These are phyloP conservation scores for Fonsecaea nubica DNA, from an alignment of 2,329 filamentous ascomycete species.

Conservation along the genomic window DNA sequence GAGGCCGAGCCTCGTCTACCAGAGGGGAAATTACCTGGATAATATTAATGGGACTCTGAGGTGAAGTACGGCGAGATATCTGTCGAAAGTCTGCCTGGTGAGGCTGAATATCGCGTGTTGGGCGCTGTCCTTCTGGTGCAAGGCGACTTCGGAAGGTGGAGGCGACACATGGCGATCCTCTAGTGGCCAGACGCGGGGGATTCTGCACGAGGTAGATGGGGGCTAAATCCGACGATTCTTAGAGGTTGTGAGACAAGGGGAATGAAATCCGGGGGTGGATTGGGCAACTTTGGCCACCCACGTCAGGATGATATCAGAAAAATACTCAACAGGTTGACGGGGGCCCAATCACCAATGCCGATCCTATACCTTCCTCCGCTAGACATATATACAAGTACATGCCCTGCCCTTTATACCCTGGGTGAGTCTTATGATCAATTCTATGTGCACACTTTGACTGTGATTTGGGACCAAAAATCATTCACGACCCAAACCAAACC, in stretches of 20 bases:
- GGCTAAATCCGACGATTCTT: neutral
- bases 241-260: neutral
- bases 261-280: neutral
- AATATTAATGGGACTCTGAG: neutral
- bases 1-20: neutral
- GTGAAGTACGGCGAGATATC: neutral
- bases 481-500: no score
- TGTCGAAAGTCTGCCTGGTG: neutral
- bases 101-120: neutral
- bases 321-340: neutral
- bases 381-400: neutral
- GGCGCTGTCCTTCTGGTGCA: neutral
- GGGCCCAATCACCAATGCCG: neutral
- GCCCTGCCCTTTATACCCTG: neutral
- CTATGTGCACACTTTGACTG: neutral
- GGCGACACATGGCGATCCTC: neutral
- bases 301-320: constrained; percentile 9
- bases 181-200: neutral
- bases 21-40: neutral
- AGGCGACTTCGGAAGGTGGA: neutral
- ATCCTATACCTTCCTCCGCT: neutral
- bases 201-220: neutral
- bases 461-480: no score
- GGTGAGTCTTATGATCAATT: no score
- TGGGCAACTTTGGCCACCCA: neutral